phyloP scores from a whole-genome alignment of 2,329 filamentous ascomycete genomes.

The Aureobasidium mangrovei region DNA sequence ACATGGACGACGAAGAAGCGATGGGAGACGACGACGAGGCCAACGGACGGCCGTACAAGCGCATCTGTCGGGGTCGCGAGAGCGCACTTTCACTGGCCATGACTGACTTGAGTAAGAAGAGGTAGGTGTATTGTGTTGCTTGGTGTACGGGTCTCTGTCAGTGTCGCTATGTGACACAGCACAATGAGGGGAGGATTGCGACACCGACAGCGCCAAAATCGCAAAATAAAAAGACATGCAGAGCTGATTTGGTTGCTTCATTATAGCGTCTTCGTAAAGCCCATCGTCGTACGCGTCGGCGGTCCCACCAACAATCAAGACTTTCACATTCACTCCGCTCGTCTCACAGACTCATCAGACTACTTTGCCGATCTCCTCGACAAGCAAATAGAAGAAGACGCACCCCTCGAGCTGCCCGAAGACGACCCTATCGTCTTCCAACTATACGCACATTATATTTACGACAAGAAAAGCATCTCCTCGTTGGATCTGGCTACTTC shows the following conservation, averaged over 20 bases:
- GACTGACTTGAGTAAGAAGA: slow-evolving; percentile 4
- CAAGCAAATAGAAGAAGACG: neutral
- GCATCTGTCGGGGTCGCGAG: slow-evolving; percentile 10
- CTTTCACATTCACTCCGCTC: slow-evolving; percentile 9
- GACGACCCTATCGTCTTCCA: slow-evolving; percentile 12
- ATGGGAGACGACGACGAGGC: neutral
- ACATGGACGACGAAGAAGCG: slow-evolving; percentile 3
- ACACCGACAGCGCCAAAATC: neutral
- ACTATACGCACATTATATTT: slow-evolving; percentile 13
- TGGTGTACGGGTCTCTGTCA: neutral
- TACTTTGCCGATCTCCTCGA: slow-evolving; percentile 8
- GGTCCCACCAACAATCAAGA: slow-evolving; percentile 8
- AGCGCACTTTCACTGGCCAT: slow-evolving; percentile 12
- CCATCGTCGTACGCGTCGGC: slow-evolving; percentile 10
- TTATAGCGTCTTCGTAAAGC: slow-evolving; percentile 8
- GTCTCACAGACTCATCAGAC: slow-evolving; percentile 2
- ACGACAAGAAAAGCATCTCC: slow-evolving; percentile 9
- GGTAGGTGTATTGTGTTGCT: neutral
- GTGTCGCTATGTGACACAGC: neutral
- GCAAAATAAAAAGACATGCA: neutral
- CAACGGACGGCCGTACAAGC: slow-evolving; percentile 7
- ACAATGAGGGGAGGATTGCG: too few relatives aligned
- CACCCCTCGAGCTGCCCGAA: slow-evolving; percentile 4
- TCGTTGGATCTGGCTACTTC: neutral
- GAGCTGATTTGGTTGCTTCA: neutral